These are phyloP conservation scores for Hypsizygus ulmarius DNA, from an alignment of 1,284 basidiomycete species.

Conservation along the genomic window DNA sequence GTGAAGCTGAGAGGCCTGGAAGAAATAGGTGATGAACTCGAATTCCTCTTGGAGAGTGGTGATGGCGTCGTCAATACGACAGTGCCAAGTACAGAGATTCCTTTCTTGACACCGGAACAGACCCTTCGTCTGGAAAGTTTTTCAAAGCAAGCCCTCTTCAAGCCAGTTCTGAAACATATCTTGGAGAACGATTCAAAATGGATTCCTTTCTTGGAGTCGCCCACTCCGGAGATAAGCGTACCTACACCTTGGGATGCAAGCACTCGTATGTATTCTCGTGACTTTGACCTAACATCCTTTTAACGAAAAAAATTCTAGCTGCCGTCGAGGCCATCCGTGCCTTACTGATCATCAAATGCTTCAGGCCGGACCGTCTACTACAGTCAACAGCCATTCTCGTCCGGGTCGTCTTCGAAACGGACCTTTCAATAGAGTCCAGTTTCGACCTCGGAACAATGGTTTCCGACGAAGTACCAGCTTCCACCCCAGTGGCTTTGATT, in stretches of 20 bases:
- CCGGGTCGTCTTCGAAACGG: slow-evolving; percentile 71
- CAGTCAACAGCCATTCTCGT: slow-evolving; percentile 81
- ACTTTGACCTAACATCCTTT: slow-evolving; percentile 8
- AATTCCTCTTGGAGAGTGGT: slow-evolving; percentile 87
- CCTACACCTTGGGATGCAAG: slow-evolving; percentile 77
- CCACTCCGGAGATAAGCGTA: slow-evolving; percentile 68
- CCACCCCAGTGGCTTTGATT: slow-evolving; percentile 84
- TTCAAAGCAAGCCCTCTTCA: slow-evolving; percentile 73
- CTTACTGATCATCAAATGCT: slow-evolving; percentile 82
- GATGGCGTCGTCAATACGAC: slow-evolving; percentile 51
- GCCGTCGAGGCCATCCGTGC: slow-evolving; percentile 72
- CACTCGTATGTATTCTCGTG: slow-evolving; percentile 53
- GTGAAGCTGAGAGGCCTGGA: slow-evolving; percentile 82
- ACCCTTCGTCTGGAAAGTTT: slow-evolving; percentile 63
- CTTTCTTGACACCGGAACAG: slow-evolving; percentile 65
- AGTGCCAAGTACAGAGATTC: slow-evolving; percentile 36
- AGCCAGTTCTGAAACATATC: slow-evolving; percentile 72
- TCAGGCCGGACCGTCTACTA: slow-evolving; percentile 86
- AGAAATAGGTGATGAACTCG: slow-evolving; percentile 82
- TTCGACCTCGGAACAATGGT: slow-evolving; percentile 81
- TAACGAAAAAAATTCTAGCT: slow-evolving; percentile 43
- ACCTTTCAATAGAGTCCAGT: slow-evolving; percentile 68
- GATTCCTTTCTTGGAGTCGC: slow-evolving; percentile 71
- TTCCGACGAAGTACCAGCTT: slow-evolving; percentile 71
- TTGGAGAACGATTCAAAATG: slow-evolving; percentile 68